Evolutionary conservation across 345 rosid genomes (phyloP).

Genomic region (Cardamine occulta): DNA sequence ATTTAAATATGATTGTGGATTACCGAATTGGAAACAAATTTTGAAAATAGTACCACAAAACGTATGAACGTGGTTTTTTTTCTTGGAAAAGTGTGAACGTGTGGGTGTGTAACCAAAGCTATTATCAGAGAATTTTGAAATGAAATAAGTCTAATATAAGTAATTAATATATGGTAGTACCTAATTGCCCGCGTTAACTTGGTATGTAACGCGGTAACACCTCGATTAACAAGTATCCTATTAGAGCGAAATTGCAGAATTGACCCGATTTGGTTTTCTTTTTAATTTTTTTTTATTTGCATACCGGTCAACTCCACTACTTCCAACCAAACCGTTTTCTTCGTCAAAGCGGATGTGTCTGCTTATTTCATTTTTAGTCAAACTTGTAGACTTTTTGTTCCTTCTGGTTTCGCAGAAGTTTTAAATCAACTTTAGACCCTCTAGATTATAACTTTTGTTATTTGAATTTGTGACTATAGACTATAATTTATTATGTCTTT

Average conservation of each 20-base stretch:
- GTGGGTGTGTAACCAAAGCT: constrained; percentile 17
- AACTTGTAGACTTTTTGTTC: constrained; percentile 30
- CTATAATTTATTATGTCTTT: background rate
- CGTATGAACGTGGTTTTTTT: background rate
- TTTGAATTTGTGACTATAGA: background rate
- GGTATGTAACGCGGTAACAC: constrained; percentile 6
- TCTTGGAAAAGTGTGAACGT: constrained; percentile 1
- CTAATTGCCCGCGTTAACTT: background rate
- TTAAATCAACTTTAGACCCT: background rate
- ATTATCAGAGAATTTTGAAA: background rate
- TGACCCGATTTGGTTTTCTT: background rate
- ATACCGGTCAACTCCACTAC: constrained; percentile 21
- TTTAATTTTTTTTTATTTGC: background rate
- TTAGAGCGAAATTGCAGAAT: constrained; percentile 1
- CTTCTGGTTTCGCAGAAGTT: background rate
- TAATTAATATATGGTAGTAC: background rate
- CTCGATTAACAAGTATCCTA: background rate
- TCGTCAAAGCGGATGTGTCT: constrained; percentile 24
- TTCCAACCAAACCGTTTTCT: constrained; percentile 13
- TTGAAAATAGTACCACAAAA: constrained; percentile 5
- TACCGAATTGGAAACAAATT: background rate
- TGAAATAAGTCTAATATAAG: background rate
- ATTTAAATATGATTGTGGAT: constrained; percentile 4
- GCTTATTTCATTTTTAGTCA: constrained; percentile 13
- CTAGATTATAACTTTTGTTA: background rate